Evolutionary conservation across 495 filamentous ascomycete species (phyloP), one percentile per base, ranked within the genome.

Genomic region (Pseudevernia furfuracea): DNA sequence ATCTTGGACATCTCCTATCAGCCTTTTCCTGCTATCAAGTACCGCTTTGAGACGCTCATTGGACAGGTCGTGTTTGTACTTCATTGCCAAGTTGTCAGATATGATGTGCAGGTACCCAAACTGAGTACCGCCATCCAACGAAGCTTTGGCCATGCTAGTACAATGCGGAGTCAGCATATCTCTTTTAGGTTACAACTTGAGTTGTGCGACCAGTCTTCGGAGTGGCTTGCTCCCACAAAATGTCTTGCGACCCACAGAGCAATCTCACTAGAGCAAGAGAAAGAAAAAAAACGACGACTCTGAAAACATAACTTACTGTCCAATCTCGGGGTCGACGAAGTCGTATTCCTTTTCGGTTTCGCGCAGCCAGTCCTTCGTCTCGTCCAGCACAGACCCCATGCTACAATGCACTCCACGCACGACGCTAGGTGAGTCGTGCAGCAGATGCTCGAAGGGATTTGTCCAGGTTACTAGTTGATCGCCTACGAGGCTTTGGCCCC

Each of bases 131-230:
- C 65, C 64, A 30, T 61, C 59, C 37, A 62, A 38, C 38, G 64
- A 67, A 28, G 67, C 67, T 12, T 67, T 58, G 34, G 67, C 67
- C 67, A 69, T 69, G 14, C 62, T n/a, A n/a, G n/a, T n/a, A n/a
- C n/a, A n/a, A n/a, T n/a, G n/a, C n/a, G n/a, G n/a, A n/a, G n/a
- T n/a, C n/a, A n/a, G n/a, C n/a, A n/a, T n/a, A n/a, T n/a, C n/a
- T n/a, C n/a, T n/a, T n/a, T n/a, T n/a, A n/a, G n/a, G n/a, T n/a
- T n/a, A n/a, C n/a, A n/a, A n/a, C n/a, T n/a, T n/a, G n/a, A n/a
- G n/a, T n/a, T n/a, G n/a, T n/a, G n/a, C n/a, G n/a, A n/a, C n/a
- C n/a, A n/a, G n/a, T n/a, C n/a, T n/a, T n/a, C n/a, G n/a, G n/a
- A n/a, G n/a, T n/a, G n/a, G n/a, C n/a, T n/a, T n/a, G n/a, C n/a